Percentiles rank a stretch among this genome's conserved stretches.
These are phyloP conservation scores for Nematocida parisii DNA, from an alignment of 371 early-diverging fungal species.

Conservation along the genomic window DNA sequence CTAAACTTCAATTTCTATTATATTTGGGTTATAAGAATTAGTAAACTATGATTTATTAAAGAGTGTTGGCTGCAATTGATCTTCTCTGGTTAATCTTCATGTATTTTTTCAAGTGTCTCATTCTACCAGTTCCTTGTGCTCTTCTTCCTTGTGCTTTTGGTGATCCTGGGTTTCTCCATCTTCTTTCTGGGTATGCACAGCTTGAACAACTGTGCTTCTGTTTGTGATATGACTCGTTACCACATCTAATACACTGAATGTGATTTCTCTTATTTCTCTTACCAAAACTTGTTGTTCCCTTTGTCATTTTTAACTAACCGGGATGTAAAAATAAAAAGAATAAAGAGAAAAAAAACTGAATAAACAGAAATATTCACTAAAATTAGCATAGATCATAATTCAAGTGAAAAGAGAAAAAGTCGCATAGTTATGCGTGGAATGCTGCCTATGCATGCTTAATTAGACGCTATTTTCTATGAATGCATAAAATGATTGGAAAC, in stretches of 20 bases:
- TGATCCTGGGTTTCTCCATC: slow-evolving; percentile 83
- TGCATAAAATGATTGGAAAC: too few species aligned
- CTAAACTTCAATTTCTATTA: too few species aligned
- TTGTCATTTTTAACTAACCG: slow-evolving; percentile 68
- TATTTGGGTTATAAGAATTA: not conserved
- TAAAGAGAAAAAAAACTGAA: slow-evolving; percentile 22
- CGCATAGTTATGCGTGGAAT: too few species aligned
- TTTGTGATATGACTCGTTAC: slow-evolving; percentile 93
- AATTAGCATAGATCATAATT: not conserved
- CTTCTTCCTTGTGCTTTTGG: slow-evolving; percentile 91
- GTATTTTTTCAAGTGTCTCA: slow-evolving; percentile 82
- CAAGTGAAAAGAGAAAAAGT: not conserved
- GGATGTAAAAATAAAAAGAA: slow-evolving; percentile 18
- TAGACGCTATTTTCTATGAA: too few species aligned
- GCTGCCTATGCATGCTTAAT: too few species aligned
- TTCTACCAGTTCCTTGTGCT: slow-evolving; percentile 96
- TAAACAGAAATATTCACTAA: slow-evolving; percentile 15
- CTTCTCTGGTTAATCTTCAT: slow-evolving; percentile 46
- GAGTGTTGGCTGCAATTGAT: slow-evolving; percentile 47
- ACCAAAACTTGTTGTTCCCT: slow-evolving; percentile 99
- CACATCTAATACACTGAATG: slow-evolving; percentile 94
- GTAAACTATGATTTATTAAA: slow-evolving; percentile 11
- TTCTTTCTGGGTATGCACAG: slow-evolving; percentile 96
- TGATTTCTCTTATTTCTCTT: slow-evolving; percentile 98
- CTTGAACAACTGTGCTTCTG: slow-evolving; percentile 97